A percentile compares a stretch with the other conserved stretches of the same genome.
These are phyloP conservation scores for Hypoxylon sp. DNA, from an alignment of 2,329 filamentous ascomycete genomes.

Conservation along the genomic window DNA sequence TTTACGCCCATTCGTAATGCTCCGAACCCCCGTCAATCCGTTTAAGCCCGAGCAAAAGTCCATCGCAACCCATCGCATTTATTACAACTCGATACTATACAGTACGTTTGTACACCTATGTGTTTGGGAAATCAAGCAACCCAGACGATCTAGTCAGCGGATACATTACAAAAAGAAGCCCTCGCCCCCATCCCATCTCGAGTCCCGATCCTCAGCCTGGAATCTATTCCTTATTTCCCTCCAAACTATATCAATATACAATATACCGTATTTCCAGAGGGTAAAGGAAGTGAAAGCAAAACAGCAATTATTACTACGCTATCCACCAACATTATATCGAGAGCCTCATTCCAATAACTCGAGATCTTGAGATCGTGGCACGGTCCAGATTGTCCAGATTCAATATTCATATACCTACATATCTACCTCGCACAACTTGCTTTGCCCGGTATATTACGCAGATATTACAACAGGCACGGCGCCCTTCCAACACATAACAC, in stretches of 20 bases:
- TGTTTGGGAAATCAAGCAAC: slow-evolving; percentile 19
- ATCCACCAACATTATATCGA: slow-evolving; percentile 20
- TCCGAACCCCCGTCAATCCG: slow-evolving; percentile 45
- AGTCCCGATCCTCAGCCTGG: slow-evolving; percentile 22
- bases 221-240: slow-evolving; percentile 9
- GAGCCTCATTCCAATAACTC: slow-evolving; percentile 39
- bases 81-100: slow-evolving; percentile 36
- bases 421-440: slow-evolving; percentile 21
- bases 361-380: slow-evolving; percentile 43
- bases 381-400: slow-evolving; percentile 43
- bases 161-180: slow-evolving; percentile 43
- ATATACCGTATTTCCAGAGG: neutral
- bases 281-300: neutral
- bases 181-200: slow-evolving; percentile 33
- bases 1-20: slow-evolving; percentile 48
- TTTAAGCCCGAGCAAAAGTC: slow-evolving; percentile 52
- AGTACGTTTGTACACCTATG: slow-evolving; percentile 18
- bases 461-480: slow-evolving; percentile 42
- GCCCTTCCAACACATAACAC: slow-evolving; percentile 40
- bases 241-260: slow-evolving; percentile 4
- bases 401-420: slow-evolving; percentile 11
- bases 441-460: slow-evolving; percentile 38
- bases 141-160: slow-evolving; percentile 40
- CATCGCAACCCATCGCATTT: slow-evolving; percentile 42
- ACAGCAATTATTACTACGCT: neutral